Conservation (phyloP, 331 rosid genomes). For the Phaseolus coccineus region DNA sequence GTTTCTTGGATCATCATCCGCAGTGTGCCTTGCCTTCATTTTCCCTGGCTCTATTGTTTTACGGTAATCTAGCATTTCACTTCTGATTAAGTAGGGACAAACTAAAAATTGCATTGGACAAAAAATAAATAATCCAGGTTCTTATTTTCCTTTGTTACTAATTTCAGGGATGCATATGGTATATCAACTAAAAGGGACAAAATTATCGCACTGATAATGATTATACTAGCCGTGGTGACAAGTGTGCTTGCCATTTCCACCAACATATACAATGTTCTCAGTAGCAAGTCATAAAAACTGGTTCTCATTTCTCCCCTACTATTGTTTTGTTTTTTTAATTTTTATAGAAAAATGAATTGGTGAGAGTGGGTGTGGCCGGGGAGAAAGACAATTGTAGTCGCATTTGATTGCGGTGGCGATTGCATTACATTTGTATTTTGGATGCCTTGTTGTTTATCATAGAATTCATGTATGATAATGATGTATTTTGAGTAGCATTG, state of each 20-base stretch:
- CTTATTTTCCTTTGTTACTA: slow-evolving; percentile 23
- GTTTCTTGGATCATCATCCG: slow-evolving; percentile 88
- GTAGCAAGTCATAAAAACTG: slow-evolving; percentile 48
- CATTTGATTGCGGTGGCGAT: slow-evolving; percentile 5
- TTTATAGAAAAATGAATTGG: not conserved
- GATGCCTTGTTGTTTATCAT: slow-evolving; percentile 33
- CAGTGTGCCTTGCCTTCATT: slow-evolving; percentile 83
- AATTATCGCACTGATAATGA: slow-evolving; percentile 68
- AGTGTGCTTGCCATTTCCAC: slow-evolving; percentile 83
- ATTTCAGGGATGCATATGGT: slow-evolving; percentile 74
- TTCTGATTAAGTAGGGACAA: not conserved
- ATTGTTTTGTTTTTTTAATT: not conserved
- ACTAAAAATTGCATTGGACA: not conserved
- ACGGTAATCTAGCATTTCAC: slow-evolving; percentile 56
- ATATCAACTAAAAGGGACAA: slow-evolving; percentile 74
- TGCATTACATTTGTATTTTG: slow-evolving; percentile 12
- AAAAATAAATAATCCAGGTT: not conserved
- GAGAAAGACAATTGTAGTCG: not conserved
- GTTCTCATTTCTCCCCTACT: not conserved
- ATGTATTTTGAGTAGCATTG: not conserved
- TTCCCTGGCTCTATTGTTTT: slow-evolving; percentile 86
- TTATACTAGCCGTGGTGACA: slow-evolving; percentile 65
- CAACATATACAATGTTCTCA: slow-evolving; percentile 56
- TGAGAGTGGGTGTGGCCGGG: not conserved
- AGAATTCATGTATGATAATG: not conserved